Base-by-base conservation (phyloP, 2,329 filamentous ascomycete species). In the Cladosporium sp. region DNA sequence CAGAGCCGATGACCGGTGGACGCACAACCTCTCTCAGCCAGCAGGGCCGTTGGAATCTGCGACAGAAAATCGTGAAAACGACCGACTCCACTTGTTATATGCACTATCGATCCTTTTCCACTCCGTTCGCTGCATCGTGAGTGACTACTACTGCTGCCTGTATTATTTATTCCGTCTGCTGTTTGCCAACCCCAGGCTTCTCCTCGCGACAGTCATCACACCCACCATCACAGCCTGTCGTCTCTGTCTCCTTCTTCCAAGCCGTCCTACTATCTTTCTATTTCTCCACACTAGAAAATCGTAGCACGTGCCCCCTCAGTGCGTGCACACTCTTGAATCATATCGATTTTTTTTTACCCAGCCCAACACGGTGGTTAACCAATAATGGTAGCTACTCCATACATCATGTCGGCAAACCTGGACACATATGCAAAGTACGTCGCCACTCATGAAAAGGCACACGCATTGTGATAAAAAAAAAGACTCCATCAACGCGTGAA, bases 361-460 rank as follows among this genome's bases (percentile, higher is more conserved):
- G 27, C 25, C 45, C 13, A 20, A 13, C 18, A 25, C 36, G 18
- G 25, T 35, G 25, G 29, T 47, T 48, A 48, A 48, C 45, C 32
- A 35, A 40, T 7, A 13, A 48, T 48, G 45, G 45, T 48, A 48
- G 40, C 49, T 39, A 42, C 43, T 42, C 56, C 55, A 41, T 47
- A 50, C 53, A 56, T 56, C 48, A 59, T 59, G 57, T 49, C 55
- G 49, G 50, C 40, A 30, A 52, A 57, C 40, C 55, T 60, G 51
- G 59, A 63, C 56, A 62, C 60, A 16, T 63, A 63, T 52, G 58
- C 62, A 45, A 63, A 63, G 61, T 63, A 46, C 56, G 61, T 57
- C 22, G 45, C 32, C 18, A 16, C 38, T 12, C n/a, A 49, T 11
- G 8, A n/a, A 15, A 25, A 13, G 9, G 18, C 19, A 40, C 16